A percentile compares a stretch with the other conserved stretches of the same genome.
Evolutionary conservation across 441 rosid species (phyloP).

Genomic region (Croton laevigatus): DNA sequence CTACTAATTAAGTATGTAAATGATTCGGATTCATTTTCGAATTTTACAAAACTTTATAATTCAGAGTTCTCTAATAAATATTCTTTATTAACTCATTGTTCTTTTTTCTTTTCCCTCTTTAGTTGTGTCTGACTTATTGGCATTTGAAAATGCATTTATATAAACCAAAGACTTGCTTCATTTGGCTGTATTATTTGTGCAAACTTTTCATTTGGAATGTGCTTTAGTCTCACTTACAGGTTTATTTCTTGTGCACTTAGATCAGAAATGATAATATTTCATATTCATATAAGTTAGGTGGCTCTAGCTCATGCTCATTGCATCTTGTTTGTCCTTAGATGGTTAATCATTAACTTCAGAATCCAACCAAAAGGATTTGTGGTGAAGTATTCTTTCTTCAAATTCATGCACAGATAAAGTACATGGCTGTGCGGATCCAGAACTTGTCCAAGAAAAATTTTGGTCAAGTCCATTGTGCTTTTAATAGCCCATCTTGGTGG

Average conservation of each 20-base stretch:
- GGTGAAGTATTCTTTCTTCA: constrained; percentile 19
- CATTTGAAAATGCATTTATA: background rate
- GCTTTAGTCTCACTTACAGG: background rate
- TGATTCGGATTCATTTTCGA: background rate
- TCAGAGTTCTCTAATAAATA: background rate
- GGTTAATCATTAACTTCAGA: constrained; percentile 16
- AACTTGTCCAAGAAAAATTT: constrained; percentile 33
- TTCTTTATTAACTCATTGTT: background rate
- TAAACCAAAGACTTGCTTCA: background rate
- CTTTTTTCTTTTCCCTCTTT: background rate
- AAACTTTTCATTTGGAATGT: background rate
- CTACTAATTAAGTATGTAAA: background rate
- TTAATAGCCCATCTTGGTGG: constrained; percentile 34
- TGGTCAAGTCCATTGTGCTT: constrained; percentile 22
- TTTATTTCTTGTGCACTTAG: background rate
- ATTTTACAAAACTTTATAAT: background rate
- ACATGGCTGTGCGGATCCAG: constrained; percentile 33
- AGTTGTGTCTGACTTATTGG: background rate
- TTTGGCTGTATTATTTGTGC: background rate
- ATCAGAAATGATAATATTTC: background rate
- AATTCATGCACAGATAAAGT: constrained; percentile 15
- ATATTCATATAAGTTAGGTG: constrained; percentile 1
- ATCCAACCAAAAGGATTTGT: constrained; percentile 23
- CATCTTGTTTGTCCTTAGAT: constrained; percentile 11
- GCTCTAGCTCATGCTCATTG: constrained; percentile 21